Evolutionary conservation across 495 filamentous ascomycete species (phyloP).

Genomic region (Hypoxylon perforatum): DNA sequence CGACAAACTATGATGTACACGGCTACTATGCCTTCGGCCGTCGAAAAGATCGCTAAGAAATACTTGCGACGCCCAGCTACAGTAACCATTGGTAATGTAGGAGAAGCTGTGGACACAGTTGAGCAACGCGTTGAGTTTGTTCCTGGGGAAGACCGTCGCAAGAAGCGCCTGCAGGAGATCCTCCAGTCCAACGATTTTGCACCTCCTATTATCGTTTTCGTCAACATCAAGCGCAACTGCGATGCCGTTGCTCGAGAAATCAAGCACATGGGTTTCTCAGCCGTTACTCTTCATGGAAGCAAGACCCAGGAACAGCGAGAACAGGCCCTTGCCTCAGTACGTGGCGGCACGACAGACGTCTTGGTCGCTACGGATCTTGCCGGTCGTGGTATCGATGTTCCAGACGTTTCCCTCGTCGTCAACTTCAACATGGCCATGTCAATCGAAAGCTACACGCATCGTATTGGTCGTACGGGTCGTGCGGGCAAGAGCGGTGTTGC

Average conservation of each 20-base stretch:
- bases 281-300: slow-evolving; percentile 91
- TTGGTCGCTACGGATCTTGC: slow-evolving; percentile 98
- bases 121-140: slow-evolving; percentile 97
- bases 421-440: slow-evolving; percentile 99
- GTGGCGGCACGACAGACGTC: slow-evolving; percentile 81
- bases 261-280: slow-evolving; percentile 91
- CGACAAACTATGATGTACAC: slow-evolving; percentile 99
- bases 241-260: slow-evolving; percentile 96
- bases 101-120: slow-evolving; percentile 98
- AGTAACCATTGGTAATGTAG: slow-evolving; percentile 92
- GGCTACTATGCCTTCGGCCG: slow-evolving; percentile 93
- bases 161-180: slow-evolving; percentile 95
- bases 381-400: slow-evolving; percentile 97
- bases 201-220: slow-evolving; percentile 97
- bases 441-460: slow-evolving; percentile 97
- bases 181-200: slow-evolving; percentile 86
- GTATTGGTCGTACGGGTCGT: slow-evolving; percentile 97
- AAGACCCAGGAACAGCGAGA: slow-evolving; percentile 99
- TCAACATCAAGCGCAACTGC: slow-evolving; percentile 99
- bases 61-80: slow-evolving; percentile 95
- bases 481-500: slow-evolving; percentile 97
- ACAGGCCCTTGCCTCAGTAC: slow-evolving; percentile 87
- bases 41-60: slow-evolving; percentile 95
- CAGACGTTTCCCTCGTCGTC: slow-evolving; percentile 90
- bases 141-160: slow-evolving; percentile 92